Percentiles rank a stretch among this genome's conserved stretches.
Conservation (phyloP, 495 filamentous ascomycete genomes). For the Hyaloscypha variabilis region DNA sequence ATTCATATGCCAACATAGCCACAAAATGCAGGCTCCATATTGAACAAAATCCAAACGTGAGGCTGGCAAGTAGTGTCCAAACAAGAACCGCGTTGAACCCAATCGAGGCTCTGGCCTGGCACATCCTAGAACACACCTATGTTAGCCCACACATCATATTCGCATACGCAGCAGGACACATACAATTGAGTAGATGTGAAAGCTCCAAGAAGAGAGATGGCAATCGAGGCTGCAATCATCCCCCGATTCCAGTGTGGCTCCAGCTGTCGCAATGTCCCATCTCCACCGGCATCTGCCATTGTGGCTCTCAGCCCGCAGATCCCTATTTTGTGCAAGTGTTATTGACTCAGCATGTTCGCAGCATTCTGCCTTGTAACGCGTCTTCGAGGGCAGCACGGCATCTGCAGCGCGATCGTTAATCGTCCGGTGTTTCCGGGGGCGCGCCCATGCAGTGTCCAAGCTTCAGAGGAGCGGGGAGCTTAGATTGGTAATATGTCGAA, state of each 20-base stretch:
- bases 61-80: slow-evolving; percentile 32
- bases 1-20: slow-evolving; percentile 34
- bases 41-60: slow-evolving; percentile 36
- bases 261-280: slow-evolving; percentile 13
- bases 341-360: slow-evolving; percentile 3
- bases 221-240: slow-evolving; percentile 33
- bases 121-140: slow-evolving; percentile 21
- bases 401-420: neutral
- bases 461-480: too few species aligned
- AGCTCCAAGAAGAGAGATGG: slow-evolving; percentile 33
- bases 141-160: too few species aligned
- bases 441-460: too few species aligned
- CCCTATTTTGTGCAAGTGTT: neutral
- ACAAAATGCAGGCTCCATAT: slow-evolving; percentile 37
- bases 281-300: slow-evolving; percentile 5
- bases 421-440: too few species aligned
- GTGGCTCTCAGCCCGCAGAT: neutral
- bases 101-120: slow-evolving; percentile 31
- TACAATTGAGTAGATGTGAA: slow-evolving; percentile 36
- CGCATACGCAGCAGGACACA: neutral
- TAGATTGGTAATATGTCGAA: too few species aligned
- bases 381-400: neutral
- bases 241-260: slow-evolving; percentile 30
- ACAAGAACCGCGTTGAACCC: slow-evolving; percentile 28
- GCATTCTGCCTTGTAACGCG: neutral